Percentiles rank a stretch among this genome's conserved stretches.
phyloP scores from a whole-genome alignment of 306 rosid genomes.

The Vachellia pachyceras region DNA sequence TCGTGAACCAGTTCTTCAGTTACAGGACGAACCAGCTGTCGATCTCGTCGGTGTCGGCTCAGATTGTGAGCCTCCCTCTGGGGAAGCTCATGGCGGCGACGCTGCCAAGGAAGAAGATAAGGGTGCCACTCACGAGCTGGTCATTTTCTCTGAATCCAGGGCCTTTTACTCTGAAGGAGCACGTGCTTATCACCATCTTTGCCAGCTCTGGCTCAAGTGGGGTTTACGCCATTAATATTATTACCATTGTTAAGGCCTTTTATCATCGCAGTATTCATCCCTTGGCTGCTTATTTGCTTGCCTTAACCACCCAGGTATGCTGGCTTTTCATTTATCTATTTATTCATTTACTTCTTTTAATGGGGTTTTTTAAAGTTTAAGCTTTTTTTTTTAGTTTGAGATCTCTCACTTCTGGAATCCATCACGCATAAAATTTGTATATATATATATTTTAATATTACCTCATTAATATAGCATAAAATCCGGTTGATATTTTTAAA shows the following conservation, averaged over 20 bases:
- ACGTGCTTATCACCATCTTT: slow-evolving; percentile 79
- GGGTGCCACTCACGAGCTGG: slow-evolving; percentile 60
- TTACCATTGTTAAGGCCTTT: slow-evolving; percentile 85
- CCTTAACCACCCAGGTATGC: slow-evolving; percentile 80
- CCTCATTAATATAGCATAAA: no score
- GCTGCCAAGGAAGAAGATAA: slow-evolving; percentile 46
- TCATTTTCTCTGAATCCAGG: slow-evolving; percentile 78
- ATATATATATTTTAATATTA: no score
- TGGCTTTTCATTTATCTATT: not conserved
- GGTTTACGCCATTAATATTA: slow-evolving; percentile 75
- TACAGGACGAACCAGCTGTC: slow-evolving; percentile 65
- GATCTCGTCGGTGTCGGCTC: slow-evolving; percentile 68
- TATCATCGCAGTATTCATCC: slow-evolving; percentile 66
- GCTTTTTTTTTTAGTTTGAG: not conserved
- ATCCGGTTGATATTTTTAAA: no score
- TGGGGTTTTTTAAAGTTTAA: not conserved
- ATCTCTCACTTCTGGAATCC: no score
- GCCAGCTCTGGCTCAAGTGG: slow-evolving; percentile 73
- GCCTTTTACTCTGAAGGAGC: slow-evolving; percentile 81
- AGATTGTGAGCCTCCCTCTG: slow-evolving; percentile 70
- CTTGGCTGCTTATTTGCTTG: slow-evolving; percentile 64
- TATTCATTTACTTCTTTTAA: not conserved
- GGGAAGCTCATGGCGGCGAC: slow-evolving; percentile 91
- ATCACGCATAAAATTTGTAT: no score
- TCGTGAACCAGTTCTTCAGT: slow-evolving; percentile 74